phyloP scores from a whole-genome alignment of 352 stramenopile species.

The Phytophthora pistaciae region DNA sequence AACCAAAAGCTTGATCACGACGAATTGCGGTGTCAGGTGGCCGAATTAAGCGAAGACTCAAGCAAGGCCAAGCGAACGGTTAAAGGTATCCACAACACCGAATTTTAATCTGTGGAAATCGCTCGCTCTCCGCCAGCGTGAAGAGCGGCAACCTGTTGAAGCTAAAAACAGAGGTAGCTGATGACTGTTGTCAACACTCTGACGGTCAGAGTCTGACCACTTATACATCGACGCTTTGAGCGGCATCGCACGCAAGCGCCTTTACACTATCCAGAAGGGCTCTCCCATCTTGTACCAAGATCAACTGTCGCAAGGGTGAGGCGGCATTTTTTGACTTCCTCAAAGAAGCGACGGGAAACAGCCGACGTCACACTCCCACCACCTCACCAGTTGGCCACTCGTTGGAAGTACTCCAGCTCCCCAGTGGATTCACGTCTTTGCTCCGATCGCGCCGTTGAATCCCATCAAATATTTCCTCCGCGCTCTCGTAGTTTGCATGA shows the following conservation, averaged over 20 bases:
- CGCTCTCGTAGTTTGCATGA: conserved; percentile 5
- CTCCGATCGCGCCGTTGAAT: not conserved
- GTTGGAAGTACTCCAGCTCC: not conserved
- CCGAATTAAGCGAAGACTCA: too few relatives aligned
- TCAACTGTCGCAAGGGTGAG: not conserved
- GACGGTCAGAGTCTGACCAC: not conserved
- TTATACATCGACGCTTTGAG: not conserved
- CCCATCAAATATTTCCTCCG: conserved; percentile 6
- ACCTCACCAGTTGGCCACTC: not conserved
- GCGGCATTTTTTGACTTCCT: too few relatives aligned
- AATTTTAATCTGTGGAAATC: not conserved
- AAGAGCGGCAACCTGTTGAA: not conserved
- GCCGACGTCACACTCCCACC: too few relatives aligned
- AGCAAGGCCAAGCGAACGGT: too few relatives aligned
- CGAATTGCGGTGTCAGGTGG: too few relatives aligned
- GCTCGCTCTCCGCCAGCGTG: not conserved
- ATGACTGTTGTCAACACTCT: not conserved
- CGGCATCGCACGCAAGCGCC: not conserved
- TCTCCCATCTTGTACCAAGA: not conserved
- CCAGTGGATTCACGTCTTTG: not conserved
- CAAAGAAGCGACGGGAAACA: too few relatives aligned
- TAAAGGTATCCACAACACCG: not conserved
- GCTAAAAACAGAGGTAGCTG: not conserved
- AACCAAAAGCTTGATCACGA: too few relatives aligned
- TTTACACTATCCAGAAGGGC: too few relatives aligned